A percentile compares a stretch with the other conserved stretches of the same genome.
These are phyloP conservation scores for Lineolata rhizophorae DNA, from an alignment of 495 filamentous ascomycete species.

Conservation along the genomic window DNA sequence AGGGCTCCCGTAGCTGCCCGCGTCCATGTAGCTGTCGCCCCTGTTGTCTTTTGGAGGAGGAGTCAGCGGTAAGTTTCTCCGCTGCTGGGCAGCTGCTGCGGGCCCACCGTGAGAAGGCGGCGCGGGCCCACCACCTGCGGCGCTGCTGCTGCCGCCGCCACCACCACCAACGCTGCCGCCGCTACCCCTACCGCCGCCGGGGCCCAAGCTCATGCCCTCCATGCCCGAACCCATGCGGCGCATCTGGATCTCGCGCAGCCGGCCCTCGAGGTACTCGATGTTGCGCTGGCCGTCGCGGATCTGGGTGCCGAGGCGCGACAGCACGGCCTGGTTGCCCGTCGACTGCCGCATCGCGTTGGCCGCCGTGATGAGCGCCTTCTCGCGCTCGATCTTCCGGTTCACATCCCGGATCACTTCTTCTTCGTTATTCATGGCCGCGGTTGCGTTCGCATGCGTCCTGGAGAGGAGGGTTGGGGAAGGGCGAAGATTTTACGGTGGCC, in stretches of 20 bases:
- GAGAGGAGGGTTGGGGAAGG: neutral
- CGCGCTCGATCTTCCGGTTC: conserved; percentile 92
- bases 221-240: conserved; percentile 44
- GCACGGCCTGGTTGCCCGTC: conserved; percentile 75
- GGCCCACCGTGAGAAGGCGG: conserved; percentile 25
- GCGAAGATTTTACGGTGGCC: no score
- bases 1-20: conserved; percentile 30
- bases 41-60: conserved; percentile 24
- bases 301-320: conserved; percentile 70
- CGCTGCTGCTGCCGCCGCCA: no score
- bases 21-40: conserved; percentile 10
- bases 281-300: conserved; percentile 86
- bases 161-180: no score
- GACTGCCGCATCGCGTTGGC: conserved; percentile 88
- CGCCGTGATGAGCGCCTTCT: conserved; percentile 85
- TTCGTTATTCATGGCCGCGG: conserved; percentile 27
- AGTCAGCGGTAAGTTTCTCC: no score
- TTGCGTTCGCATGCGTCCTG: neutral
- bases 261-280: conserved; percentile 82
- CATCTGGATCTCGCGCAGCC: conserved; percentile 70
- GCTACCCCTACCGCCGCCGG: conserved; percentile 12
- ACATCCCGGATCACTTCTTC: conserved; percentile 74
- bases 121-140: conserved; percentile 13
- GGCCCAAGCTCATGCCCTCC: conserved; percentile 35
- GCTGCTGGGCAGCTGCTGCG: no score